Evolutionary conservation across 129 eudicot species (phyloP), one percentile per base, ranked within the genome.

Genomic region (Chrysanthemum lavandulifolium): DNA sequence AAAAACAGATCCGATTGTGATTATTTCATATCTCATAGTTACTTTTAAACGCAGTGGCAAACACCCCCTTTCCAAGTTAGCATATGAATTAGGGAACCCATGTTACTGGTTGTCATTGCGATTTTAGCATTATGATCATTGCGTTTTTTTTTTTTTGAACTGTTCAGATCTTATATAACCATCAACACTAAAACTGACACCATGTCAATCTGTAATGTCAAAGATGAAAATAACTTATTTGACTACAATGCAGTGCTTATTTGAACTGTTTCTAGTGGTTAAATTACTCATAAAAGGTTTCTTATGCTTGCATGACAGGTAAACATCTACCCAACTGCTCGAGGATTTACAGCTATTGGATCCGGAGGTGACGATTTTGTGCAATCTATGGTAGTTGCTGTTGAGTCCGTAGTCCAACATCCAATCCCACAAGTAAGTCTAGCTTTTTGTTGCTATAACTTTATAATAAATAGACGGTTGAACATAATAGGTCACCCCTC

Each of bases 321-420:
- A 69, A 88, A 94, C 77, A 76, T 89, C 9, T 94, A 94, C 79
- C 98, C 98, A 52, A 86, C 93, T 56, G 91, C 82, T 68, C 84
- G 98, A 87, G 97, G 97, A 16, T 94, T 94, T 76, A 94, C 98
- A 14, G 98, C 98, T 19, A 94, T 94, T 75, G 98, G 98, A 69
- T 87, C 96, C 7, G 97, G 98, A 77, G 98, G 98, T 31, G 96
- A 94, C 73, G 98, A 94, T 79, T 94, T 94, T 80, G 98, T 94
- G 82, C 93, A 90, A 25, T 81, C 98, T 18, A 94, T 94, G 98
- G 88, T 94, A 49, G 82, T 90, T 81, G 98, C 98, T 72, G 98
- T 94, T 66, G 98, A 94, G 78, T 87, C 98, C 6, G 97, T 94
- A 45, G 85, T 94, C 79, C 81, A 90, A 56, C 85, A 87, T 15